phyloP scores from a whole-genome alignment of 2,329 filamentous ascomycete species.

The Malbranchea zuffiana region DNA sequence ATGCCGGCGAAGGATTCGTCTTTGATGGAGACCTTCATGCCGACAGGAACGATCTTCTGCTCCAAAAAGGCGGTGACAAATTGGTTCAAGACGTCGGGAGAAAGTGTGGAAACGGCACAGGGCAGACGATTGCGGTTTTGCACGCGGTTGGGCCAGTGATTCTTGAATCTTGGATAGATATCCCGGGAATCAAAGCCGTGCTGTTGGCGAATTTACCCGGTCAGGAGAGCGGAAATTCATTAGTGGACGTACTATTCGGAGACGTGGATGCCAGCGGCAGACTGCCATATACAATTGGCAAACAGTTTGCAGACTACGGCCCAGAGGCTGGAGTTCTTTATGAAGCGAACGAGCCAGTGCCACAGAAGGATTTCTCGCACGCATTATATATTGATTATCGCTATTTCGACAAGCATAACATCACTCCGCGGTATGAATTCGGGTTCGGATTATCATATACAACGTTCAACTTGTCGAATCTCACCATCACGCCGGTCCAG shows the following conservation, averaged over 20 bases:
- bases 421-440: conserved; percentile 72
- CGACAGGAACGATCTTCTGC: conserved; percentile 44
- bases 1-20: conserved; percentile 41
- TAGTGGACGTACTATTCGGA: conserved; percentile 39
- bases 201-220: conserved; percentile 55
- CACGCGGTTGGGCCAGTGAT: conserved; percentile 66
- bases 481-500: conserved; percentile 39
- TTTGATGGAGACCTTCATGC: conserved; percentile 46
- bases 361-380: conserved; percentile 74
- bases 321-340: conserved; percentile 58
- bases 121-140: conserved; percentile 68
- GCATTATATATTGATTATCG: conserved; percentile 84
- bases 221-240: conserved; percentile 39
- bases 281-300: conserved; percentile 52
- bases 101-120: conserved; percentile 52
- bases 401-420: conserved; percentile 66
- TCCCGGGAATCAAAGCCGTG: conserved; percentile 53
- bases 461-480: conserved; percentile 51
- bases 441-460: conserved; percentile 80
- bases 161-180: conserved; percentile 51
- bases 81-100: conserved; percentile 60
- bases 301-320: conserved; percentile 50
- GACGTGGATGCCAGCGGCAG: conserved; percentile 41
- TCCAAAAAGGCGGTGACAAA: conserved; percentile 66
- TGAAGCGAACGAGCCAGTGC: conserved; percentile 55